Percentiles rank a stretch among this genome's conserved stretches.
These are phyloP conservation scores for Penicillium sp. DNA, from an alignment of 2,329 filamentous ascomycete genomes.

Conservation along the genomic window DNA sequence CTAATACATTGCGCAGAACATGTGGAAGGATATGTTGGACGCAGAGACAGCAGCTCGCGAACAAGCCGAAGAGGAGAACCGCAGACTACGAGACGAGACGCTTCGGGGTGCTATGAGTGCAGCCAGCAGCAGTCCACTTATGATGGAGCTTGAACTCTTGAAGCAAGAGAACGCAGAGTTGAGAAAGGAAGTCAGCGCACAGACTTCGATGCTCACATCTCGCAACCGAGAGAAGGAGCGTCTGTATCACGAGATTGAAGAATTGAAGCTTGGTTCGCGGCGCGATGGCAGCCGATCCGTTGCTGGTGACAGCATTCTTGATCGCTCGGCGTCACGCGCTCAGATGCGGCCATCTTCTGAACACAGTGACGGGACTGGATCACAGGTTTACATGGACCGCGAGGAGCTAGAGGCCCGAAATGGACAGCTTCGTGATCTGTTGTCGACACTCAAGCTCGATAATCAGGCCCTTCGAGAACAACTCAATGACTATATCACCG, in stretches of 20 bases:
- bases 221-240: conserved; percentile 92
- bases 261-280: conserved; percentile 82
- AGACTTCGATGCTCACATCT: conserved; percentile 96
- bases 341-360: conserved; percentile 70
- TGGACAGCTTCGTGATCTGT: conserved; percentile 76
- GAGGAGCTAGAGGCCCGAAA: conserved; percentile 83
- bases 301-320: conserved; percentile 82
- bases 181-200: conserved; percentile 84
- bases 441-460: conserved; percentile 79
- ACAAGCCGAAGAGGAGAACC: conserved; percentile 84
- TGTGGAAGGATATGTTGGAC: conserved; percentile 92
- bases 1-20: conserved; percentile 53
- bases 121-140: conserved; percentile 60
- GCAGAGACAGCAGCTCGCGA: conserved; percentile 86
- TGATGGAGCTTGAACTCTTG: conserved; percentile 79
- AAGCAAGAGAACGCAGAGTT: conserved; percentile 90
- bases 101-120: conserved; percentile 56
- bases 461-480: conserved; percentile 85
- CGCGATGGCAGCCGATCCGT: conserved; percentile 58
- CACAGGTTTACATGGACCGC: conserved; percentile 68
- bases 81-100: conserved; percentile 75
- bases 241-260: conserved; percentile 94
- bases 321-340: conserved; percentile 86
- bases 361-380: conserved; percentile 65
- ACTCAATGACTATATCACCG: conserved; percentile 71